Evolutionary conservation across 2,329 filamentous ascomycete genomes (phyloP).

Genomic region (Colletotrichum abscissum): DNA sequence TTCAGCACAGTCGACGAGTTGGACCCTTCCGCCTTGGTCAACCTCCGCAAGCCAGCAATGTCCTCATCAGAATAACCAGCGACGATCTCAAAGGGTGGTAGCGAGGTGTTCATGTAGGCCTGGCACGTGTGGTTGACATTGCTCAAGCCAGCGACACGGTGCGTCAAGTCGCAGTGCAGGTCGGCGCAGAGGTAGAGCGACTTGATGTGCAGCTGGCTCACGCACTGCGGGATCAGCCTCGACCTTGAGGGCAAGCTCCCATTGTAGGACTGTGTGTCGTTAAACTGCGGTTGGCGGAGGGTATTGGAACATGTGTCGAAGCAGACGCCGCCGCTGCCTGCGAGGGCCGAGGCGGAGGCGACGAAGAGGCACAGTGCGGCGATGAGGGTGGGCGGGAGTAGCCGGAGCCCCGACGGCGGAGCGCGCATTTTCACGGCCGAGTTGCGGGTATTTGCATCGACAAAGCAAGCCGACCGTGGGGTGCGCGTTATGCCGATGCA

Average conservation of each 20-base stretch:
- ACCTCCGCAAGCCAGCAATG: conserved; percentile 42
- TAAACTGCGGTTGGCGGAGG: conserved; percentile 44
- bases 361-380: conserved; percentile 22
- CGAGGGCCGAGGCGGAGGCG: conserved; percentile 13
- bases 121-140: conserved; percentile 50
- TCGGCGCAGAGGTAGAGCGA: conserved; percentile 53
- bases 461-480: not conserved
- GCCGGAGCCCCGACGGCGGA: conserved; percentile 1
- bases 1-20: conserved; percentile 30
- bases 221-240: conserved; percentile 41
- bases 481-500: not conserved
- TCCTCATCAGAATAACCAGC: conserved; percentile 48
- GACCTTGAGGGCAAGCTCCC: conserved; percentile 33
- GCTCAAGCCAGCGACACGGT: conserved; percentile 39
- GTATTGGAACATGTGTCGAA: conserved; percentile 46
- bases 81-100: conserved; percentile 49
- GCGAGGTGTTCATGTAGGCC: conserved; percentile 35
- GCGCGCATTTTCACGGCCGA: conserved; percentile 29
- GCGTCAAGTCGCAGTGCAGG: conserved; percentile 46
- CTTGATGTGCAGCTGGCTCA: conserved; percentile 41
- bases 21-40: conserved; percentile 43
- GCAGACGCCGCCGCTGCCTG: conserved; percentile 38
- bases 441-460: conserved; percentile 14
- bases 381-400: not conserved
- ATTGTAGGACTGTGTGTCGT: conserved; percentile 40